Evolutionary conservation across 148 eudicot genomes (phyloP).

Genomic region (Nepenthes gracilis): DNA sequence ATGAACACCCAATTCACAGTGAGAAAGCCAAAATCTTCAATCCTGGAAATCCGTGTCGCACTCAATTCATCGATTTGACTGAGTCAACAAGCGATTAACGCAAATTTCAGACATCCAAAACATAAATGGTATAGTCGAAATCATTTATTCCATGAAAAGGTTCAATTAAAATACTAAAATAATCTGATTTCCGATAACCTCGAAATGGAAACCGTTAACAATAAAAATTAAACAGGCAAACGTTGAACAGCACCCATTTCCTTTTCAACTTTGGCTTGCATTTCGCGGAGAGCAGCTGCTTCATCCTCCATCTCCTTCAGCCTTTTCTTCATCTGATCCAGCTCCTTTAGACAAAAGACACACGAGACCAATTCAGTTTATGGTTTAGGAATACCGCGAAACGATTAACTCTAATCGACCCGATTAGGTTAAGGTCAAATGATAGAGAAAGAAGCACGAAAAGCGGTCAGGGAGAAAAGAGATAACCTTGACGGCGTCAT

Average conservation of each 20-base stretch:
- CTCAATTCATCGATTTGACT: too few relatives aligned
- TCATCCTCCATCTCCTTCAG: constrained; percentile 97
- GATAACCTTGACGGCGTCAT: constrained; percentile 72
- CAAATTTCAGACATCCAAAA: too few relatives aligned
- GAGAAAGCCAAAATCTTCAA: too few relatives aligned
- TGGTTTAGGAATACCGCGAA: constrained; percentile 5
- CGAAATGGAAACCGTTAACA: neutral
- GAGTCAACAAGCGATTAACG: too few relatives aligned
- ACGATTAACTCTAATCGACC: neutral
- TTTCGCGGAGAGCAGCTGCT: constrained; percentile 93
- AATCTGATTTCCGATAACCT: neutral
- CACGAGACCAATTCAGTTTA: neutral
- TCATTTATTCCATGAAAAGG: too few relatives aligned
- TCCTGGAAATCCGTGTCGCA: too few relatives aligned
- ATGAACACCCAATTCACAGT: too few relatives aligned
- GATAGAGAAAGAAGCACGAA: neutral
- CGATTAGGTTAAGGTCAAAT: neutral
- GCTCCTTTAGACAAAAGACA: constrained; percentile 29
- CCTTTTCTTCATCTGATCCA: constrained; percentile 91
- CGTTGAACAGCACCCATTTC: constrained; percentile 95
- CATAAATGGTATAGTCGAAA: too few relatives aligned
- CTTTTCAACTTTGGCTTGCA: constrained; percentile 95
- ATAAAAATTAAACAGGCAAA: constrained; percentile 2
- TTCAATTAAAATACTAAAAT: neutral
- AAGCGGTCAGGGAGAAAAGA: neutral